Evolutionary conservation across 345 rosid genomes (phyloP), one percentile per base, ranked within the genome.

Genomic region (Gossypium ekmanianum): DNA sequence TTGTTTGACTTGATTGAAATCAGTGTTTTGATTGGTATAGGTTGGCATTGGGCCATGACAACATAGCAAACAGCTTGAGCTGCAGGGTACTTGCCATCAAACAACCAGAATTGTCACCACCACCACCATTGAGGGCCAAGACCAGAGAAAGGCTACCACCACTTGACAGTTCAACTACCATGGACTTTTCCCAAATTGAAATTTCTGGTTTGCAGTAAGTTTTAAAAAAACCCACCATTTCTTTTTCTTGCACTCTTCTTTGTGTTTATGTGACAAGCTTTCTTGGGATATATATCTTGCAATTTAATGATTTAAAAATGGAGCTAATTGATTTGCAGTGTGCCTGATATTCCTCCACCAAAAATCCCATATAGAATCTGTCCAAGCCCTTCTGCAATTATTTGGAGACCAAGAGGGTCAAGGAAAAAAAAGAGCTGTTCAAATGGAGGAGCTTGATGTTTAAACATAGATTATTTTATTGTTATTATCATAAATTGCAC

Each of bases 321-420:
- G 72, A 20, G 45, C 9, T 5, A 4, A 24, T 27, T 43, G 50
- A 10, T 76, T 34, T 86, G 81, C 90, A 94, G 98, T 72, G 45
- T 86, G 10, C 97, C 94, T 17, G 83, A 89, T 74, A 59, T 81
- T 66, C 86, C 84, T 47, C 76, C 90, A 6, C 91, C 85, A 1
- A 94, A 87, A 81, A 84, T 91, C 73, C 94, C 92, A 2, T 92
- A 90, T 69, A 76, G 74, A 68, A 76, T 92, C 48, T 92, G 93
- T 81, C 97, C 97, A 12, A 79, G 79, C 72, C 95, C 95, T 47
- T 88, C 79, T 26, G 94, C 97, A 7, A 92, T 92, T 75, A 90
- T 92, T 6, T 90, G 97, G 93, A 86, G 94, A 79, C 85, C 91
- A 39, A 87, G 87, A 51, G 86, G 83, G 79, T 82, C 85, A 0